phyloP scores from a whole-genome alignment of 208 protist genomes.

The Balamuthia mandrillaris region DNA sequence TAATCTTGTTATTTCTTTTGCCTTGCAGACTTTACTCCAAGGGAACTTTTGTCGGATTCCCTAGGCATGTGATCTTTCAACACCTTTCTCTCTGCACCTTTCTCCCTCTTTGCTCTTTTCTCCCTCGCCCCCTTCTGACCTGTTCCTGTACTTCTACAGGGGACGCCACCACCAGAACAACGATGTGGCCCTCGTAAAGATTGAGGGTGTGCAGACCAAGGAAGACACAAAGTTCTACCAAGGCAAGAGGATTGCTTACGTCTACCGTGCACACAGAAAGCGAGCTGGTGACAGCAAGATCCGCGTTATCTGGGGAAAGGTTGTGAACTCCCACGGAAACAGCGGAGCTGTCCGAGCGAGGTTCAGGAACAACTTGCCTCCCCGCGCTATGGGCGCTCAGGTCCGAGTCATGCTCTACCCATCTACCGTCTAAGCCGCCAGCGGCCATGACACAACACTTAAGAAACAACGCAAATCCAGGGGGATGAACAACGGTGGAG shows the following conservation, averaged over 20 bases:
- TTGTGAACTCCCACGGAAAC: conserved; percentile 95
- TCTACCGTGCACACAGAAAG: conserved; percentile 94
- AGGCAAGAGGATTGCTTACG: conserved; percentile 91
- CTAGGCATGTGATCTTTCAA: too few relatives aligned
- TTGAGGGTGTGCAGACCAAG: conserved; percentile 93
- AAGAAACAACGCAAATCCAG: too few relatives aligned
- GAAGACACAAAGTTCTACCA: conserved; percentile 95
- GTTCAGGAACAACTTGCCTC: conserved; percentile 93
- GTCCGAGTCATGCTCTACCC: conserved; percentile 97
- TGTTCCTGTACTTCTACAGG: not conserved
- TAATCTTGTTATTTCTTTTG: not conserved
- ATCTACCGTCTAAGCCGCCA: conserved; percentile 94
- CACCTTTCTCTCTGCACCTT: not conserved
- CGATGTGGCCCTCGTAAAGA: conserved; percentile 88
- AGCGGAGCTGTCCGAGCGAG: conserved; percentile 93
- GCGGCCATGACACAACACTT: too few relatives aligned
- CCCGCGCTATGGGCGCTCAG: conserved; percentile 88
- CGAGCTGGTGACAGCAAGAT: conserved; percentile 47
- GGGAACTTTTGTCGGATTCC: conserved; percentile 8
- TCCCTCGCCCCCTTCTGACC: not conserved
- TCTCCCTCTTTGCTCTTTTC: not conserved
- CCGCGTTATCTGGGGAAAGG: conserved; percentile 95
- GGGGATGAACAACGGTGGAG: too few relatives aligned
- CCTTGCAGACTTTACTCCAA: conserved; percentile 23
- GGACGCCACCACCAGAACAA: conserved; percentile 86